Evolutionary conservation across 805 yeast species (phyloP).

Genomic region (Kodamaea leandrae): DNA sequence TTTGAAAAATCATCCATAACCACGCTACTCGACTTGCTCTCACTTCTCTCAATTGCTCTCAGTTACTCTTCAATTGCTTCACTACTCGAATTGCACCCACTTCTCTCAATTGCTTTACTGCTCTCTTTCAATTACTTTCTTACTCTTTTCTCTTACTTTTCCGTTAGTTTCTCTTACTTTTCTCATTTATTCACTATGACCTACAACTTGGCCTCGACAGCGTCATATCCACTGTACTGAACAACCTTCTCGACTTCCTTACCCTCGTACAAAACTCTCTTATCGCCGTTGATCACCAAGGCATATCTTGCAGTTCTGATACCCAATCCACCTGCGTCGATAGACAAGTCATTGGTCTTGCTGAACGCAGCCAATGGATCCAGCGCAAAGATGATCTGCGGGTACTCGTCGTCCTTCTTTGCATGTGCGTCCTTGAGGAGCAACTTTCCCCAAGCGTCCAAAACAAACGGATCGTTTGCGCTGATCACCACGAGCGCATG

Average conservation of each 20-base stretch:
- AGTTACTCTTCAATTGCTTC: background rate
- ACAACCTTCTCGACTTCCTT: conserved; percentile 33
- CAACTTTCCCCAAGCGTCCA: conserved; percentile 45
- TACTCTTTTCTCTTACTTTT: too few relatives aligned
- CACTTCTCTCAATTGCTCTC: too few relatives aligned
- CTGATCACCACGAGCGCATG: conserved; percentile 35
- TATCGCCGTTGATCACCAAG: conserved; percentile 28
- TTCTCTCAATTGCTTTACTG: too few relatives aligned
- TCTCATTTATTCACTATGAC: background rate
- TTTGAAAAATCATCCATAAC: too few relatives aligned
- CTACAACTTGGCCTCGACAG: conserved; percentile 38
- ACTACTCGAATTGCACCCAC: background rate
- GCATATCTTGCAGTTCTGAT: conserved; percentile 43
- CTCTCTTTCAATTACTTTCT: too few relatives aligned
- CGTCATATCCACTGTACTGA: conserved; percentile 35
- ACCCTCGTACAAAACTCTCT: conserved; percentile 34
- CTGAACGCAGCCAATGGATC: conserved; percentile 40
- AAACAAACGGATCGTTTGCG: conserved; percentile 43
- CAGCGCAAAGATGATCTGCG: conserved; percentile 36
- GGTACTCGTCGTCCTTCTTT: conserved; percentile 14
- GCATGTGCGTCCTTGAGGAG: conserved; percentile 26
- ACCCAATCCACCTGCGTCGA: conserved; percentile 36
- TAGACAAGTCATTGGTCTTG: conserved; percentile 25
- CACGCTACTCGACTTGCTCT: too few relatives aligned
- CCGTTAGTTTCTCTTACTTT: background rate